These are phyloP conservation scores for Vitis vinifera DNA, from an alignment of 164 flowering plant genomes.

Conservation along the genomic window ASM3070453v1 NC_081819.1:10186501-10187000, in stretches of 20 bases:
- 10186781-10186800: too few relatives aligned
- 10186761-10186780: too few relatives aligned
- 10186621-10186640: slow-evolving; percentile 77
- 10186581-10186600: slow-evolving; percentile 99
- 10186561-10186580: slow-evolving; percentile 25
- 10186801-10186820: too few relatives aligned
- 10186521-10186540: too few relatives aligned
- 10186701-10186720: slow-evolving; percentile 46
- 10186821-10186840: too few relatives aligned
- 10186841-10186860: slow-evolving; percentile 72
- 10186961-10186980: slow-evolving; percentile 48
- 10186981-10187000: slow-evolving; percentile 60
- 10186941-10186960: slow-evolving; percentile 43
- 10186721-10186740: slow-evolving; percentile 78
- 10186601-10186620: slow-evolving; percentile 94
- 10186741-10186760: slow-evolving; percentile 77
- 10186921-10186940: slow-evolving; percentile 52
- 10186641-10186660: slow-evolving; percentile 76
- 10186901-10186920: slow-evolving; percentile 40
- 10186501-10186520: too few relatives aligned
- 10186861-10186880: slow-evolving; percentile 77
- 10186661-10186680: slow-evolving; percentile 79
- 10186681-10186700: slow-evolving; percentile 85
- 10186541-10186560: too few relatives aligned
- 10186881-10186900: slow-evolving; percentile 57